Evolutionary conservation across 106 monocot species (phyloP).

Genomic region (Gastrodia elata): DNA sequence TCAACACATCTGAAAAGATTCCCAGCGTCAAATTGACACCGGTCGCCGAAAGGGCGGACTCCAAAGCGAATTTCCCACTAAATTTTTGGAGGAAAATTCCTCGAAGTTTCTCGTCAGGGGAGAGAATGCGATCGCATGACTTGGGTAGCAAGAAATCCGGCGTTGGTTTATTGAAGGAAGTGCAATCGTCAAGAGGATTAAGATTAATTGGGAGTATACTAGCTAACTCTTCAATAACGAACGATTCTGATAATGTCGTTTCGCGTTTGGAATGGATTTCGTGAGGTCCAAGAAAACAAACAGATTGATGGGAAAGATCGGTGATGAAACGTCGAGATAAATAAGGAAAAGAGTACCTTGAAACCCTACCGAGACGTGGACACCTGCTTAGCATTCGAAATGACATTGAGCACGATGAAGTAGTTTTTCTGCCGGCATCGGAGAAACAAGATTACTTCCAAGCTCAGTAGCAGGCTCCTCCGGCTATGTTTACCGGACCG

Average conservation of each 20-base stretch:
- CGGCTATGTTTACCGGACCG: too few relatives aligned
- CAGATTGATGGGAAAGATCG: not conserved
- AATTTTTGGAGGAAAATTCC: conserved; percentile 73
- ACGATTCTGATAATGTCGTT: conserved; percentile 25
- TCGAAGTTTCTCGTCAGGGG: conserved; percentile 55
- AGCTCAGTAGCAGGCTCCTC: too few relatives aligned
- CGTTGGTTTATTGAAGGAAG: not conserved
- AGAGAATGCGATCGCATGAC: conserved; percentile 24
- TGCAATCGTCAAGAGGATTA: not conserved
- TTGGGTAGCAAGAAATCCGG: not conserved
- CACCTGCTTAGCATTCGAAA: not conserved
- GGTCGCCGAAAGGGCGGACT: conserved; percentile 47
- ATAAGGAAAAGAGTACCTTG: not conserved
- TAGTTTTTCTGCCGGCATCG: too few relatives aligned
- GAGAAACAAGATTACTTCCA: too few relatives aligned
- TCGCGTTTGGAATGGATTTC: not conserved
- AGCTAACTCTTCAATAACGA: conserved; percentile 36
- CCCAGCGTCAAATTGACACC: conserved; percentile 51
- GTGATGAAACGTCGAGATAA: not conserved
- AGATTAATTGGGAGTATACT: conserved; percentile 31
- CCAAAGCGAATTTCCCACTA: conserved; percentile 35
- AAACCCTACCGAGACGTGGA: not conserved
- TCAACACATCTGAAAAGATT: conserved; percentile 56
- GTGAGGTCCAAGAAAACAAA: not conserved
- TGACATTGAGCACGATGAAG: not conserved